A percentile compares a stretch with the other conserved stretches of the same genome.
phyloP scores from a whole-genome alignment of 164 flowering plant species.

The Sedum album region DNA sequence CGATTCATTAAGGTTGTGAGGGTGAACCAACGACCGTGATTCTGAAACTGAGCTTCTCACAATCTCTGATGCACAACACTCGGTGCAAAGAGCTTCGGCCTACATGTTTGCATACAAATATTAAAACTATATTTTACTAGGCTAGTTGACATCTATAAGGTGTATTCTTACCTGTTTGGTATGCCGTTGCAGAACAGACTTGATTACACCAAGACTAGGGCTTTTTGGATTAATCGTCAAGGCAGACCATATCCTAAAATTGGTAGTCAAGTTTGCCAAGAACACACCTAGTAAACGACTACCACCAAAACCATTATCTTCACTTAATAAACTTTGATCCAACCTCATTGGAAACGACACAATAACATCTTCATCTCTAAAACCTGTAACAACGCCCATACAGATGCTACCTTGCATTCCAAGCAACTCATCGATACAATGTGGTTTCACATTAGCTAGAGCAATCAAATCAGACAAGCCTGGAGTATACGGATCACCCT shows the following conservation, averaged over 20 bases:
- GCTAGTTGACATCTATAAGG: not conserved
- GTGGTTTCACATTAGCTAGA: constrained; percentile 14
- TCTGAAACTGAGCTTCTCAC: not conserved
- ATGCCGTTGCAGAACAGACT: not conserved
- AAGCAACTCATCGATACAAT: constrained; percentile 17
- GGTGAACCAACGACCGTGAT: not conserved
- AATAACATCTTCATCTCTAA: not conserved
- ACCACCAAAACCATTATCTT: constrained; percentile 10
- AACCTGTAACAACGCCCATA: not conserved
- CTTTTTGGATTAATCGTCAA: constrained; percentile 7
- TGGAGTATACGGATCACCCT: not conserved
- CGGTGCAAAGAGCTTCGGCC: constrained; percentile 3
- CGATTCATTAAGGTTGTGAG: constrained; percentile 5
- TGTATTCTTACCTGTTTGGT: not conserved
- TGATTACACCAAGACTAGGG: not conserved
- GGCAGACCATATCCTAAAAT: constrained; percentile 13
- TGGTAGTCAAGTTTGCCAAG: constrained; percentile 16
- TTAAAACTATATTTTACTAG: too few relatives aligned
- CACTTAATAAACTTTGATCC: constrained; percentile 21
- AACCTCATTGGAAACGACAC: not conserved
- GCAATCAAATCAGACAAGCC: not conserved
- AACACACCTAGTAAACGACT: not conserved
- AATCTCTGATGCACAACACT: not conserved
- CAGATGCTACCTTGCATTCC: not conserved
- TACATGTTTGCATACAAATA: not conserved